These are phyloP conservation scores for Plasmodium reichenowi DNA, from an alignment of 169 alveolate genomes.

Conservation along the genomic window DNA sequence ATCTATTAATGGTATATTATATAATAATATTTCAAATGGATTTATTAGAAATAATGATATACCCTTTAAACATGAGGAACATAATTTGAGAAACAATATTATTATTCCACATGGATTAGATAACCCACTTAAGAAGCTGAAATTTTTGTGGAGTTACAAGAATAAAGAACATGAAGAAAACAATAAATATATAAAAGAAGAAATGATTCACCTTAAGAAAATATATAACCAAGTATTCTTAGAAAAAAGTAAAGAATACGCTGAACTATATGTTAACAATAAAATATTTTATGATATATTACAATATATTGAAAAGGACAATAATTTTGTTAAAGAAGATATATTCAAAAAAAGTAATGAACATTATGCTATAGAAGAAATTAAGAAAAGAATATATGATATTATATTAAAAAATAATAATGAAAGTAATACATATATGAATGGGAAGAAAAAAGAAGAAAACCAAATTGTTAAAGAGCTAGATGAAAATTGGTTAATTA, in stretches of 20 bases:
- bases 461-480: constrained; percentile 7
- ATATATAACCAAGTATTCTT: neutral
- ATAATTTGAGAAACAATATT: neutral
- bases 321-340: neutral
- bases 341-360: neutral
- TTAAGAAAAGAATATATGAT: constrained; percentile 11
- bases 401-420: constrained; percentile 16
- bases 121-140: constrained; percentile 22
- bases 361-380: constrained; percentile 3
- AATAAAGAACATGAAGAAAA: constrained; percentile 24
- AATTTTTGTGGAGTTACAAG: neutral
- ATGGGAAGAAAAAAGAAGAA: neutral
- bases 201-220: constrained; percentile 1
- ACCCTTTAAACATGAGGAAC: too few relatives aligned
- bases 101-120: neutral
- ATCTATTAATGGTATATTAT: too few relatives aligned
- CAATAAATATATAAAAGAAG: constrained; percentile 27
- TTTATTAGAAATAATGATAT: too few relatives aligned
- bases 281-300: constrained; percentile 16
- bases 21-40: too few relatives aligned
- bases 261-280: neutral
- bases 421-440: neutral
- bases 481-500: constrained; percentile 13
- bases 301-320: constrained; percentile 12
- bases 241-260: constrained; percentile 2